Conservation (phyloP, 148 eudicot genomes). For the Linanthus parryae region DNA sequence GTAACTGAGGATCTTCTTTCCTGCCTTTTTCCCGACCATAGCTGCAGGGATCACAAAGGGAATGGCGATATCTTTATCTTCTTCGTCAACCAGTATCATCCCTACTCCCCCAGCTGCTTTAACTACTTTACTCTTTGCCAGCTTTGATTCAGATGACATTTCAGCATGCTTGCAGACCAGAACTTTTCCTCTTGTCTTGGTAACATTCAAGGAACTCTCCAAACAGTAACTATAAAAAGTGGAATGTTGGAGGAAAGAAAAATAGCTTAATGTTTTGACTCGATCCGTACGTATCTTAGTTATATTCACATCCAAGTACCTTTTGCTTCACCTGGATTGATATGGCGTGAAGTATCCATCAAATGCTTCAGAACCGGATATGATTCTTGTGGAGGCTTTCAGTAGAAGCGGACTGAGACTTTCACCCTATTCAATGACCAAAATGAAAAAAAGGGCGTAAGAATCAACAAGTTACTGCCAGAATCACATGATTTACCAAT, state of each 20-base stretch:
- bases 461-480: too few species aligned
- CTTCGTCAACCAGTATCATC: conserved; percentile 48
- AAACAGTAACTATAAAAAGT: conserved; percentile 35
- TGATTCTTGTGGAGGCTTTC: conserved; percentile 27
- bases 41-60: conserved; percentile 47
- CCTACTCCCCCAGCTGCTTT: conserved; percentile 48
- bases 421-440: conserved; percentile 30
- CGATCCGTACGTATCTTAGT: not conserved
- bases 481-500: too few species aligned
- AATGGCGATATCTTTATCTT: conserved; percentile 37
- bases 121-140: conserved; percentile 34
- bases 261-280: conserved; percentile 1
- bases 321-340: conserved; percentile 57
- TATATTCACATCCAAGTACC: conserved; percentile 27
- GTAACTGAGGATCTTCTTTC: conserved; percentile 33
- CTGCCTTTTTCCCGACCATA: conserved; percentile 26
- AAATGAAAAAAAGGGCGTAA: too few species aligned
- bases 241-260: conserved; percentile 3
- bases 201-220: conserved; percentile 43
- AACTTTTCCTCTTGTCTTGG: conserved; percentile 38
- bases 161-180: conserved; percentile 44
- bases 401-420: conserved; percentile 31
- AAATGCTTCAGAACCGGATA: conserved; percentile 40
- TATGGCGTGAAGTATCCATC: conserved; percentile 53
- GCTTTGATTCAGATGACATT: conserved; percentile 44